These are phyloP conservation scores for Termitomyces heimii DNA, from an alignment of 768 basidiomycete genomes.

Conservation along the genomic window DNA sequence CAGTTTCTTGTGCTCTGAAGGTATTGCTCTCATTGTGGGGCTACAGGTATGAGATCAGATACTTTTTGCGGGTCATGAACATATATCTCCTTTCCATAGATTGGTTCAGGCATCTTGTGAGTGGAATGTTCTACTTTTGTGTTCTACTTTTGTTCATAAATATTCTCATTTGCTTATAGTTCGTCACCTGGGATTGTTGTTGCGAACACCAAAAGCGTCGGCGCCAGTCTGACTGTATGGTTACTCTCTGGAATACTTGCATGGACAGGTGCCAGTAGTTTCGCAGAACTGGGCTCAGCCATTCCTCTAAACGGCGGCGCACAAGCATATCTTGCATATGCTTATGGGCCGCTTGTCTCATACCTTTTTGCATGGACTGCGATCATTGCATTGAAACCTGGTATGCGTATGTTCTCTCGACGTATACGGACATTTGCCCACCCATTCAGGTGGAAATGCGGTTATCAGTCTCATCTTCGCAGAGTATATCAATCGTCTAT, in stretches of 20 bases:
- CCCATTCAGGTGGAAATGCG: constrained; percentile 56
- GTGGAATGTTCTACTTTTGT: constrained; percentile 14
- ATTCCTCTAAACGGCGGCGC: constrained; percentile 74
- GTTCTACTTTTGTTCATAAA: background rate
- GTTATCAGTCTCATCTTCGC: constrained; percentile 87
- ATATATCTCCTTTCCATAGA: constrained; percentile 31
- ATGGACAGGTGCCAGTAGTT: constrained; percentile 96
- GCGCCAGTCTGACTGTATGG: constrained; percentile 88
- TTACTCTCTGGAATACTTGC: constrained; percentile 73
- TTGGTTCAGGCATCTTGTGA: constrained; percentile 93
- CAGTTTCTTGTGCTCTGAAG: constrained; percentile 28
- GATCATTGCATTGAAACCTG: constrained; percentile 83
- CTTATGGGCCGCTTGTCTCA: constrained; percentile 81
- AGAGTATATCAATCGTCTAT: constrained; percentile 88
- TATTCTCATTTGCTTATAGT: constrained; percentile 30
- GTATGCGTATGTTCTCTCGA: constrained; percentile 24
- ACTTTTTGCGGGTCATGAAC: background rate
- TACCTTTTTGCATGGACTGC: constrained; percentile 96
- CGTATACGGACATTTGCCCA: background rate
- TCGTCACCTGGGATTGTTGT: constrained; percentile 92
- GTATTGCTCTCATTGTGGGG: constrained; percentile 82
- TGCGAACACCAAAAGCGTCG: constrained; percentile 83
- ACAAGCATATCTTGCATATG: constrained; percentile 83
- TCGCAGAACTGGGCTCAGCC: constrained; percentile 85
- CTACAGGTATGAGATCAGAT: constrained; percentile 49